A percentile compares a stretch with the other conserved stretches of the same genome.
phyloP scores from a whole-genome alignment of 2,329 filamentous ascomycete species.

The Alternaria sp. region DNA sequence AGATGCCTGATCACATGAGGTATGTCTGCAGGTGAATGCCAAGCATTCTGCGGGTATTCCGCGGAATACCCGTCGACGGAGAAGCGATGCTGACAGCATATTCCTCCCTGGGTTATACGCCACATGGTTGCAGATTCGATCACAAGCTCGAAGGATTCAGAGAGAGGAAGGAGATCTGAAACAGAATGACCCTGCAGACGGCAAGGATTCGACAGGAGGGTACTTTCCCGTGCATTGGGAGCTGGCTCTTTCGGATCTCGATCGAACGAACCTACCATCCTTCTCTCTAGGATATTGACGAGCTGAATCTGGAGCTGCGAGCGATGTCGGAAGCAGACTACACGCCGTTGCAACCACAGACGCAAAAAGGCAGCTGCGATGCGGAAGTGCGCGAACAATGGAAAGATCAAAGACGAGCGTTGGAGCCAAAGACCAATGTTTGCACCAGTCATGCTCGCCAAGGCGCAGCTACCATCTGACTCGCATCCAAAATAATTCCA shows the following conservation, averaged over 20 bases:
- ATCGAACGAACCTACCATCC: background rate
- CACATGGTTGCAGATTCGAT: background rate
- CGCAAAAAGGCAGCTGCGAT: too few relatives aligned
- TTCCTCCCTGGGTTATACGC: background rate
- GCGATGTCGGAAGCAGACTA: too few relatives aligned
- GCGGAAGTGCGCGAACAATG: background rate
- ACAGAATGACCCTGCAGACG: background rate
- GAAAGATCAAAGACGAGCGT: too few relatives aligned
- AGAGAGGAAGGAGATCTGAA: too few relatives aligned
- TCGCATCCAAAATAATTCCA: conserved; percentile 8
- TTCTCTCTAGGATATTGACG: background rate
- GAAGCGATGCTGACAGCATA: background rate
- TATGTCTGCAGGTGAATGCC: background rate
- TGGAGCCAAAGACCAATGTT: too few relatives aligned
- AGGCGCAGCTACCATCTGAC: background rate
- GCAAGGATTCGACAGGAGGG: background rate
- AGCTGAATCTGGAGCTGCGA: background rate
- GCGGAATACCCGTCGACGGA: background rate
- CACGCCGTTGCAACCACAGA: too few relatives aligned
- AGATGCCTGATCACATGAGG: background rate
- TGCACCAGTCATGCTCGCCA: conserved; percentile 10
- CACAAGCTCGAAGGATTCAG: background rate
- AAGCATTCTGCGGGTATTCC: background rate
- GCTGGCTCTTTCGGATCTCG: background rate
- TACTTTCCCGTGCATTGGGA: background rate